Evolutionary conservation across 1,284 basidiomycete species (phyloP).

Genomic region (Rhodotorula mucilaginosa): DNA sequence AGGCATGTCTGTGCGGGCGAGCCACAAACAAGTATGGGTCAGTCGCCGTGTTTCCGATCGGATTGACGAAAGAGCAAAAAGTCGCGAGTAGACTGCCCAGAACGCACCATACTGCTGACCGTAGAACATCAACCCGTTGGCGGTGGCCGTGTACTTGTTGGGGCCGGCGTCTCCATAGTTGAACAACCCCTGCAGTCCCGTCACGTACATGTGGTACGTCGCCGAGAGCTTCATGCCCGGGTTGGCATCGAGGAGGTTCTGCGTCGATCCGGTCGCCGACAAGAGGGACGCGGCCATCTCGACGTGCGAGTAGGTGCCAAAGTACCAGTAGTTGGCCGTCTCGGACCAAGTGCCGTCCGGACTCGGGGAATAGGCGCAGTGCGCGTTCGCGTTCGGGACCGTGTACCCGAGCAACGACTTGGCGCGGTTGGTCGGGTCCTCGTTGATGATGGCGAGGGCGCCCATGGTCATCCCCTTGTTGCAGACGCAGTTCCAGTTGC

Average conservation of each 20-base stretch:
- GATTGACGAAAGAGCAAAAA: no score
- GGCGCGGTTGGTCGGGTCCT: conserved; percentile 75
- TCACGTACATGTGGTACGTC: conserved; percentile 85
- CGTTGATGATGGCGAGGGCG: conserved; percentile 81
- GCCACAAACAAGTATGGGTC: conserved; percentile 7
- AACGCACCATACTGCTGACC: conserved; percentile 55
- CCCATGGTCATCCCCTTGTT: conserved; percentile 87
- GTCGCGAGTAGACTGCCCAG: rapidly evolving
- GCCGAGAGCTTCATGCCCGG: conserved; percentile 71
- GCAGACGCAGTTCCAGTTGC: conserved; percentile 97
- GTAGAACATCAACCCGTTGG: conserved; percentile 70
- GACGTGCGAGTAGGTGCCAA: conserved; percentile 78
- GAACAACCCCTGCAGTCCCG: conserved; percentile 82
- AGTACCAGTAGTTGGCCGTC: conserved; percentile 76
- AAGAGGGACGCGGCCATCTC: conserved; percentile 82
- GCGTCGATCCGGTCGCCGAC: conserved; percentile 80
- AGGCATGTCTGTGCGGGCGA: conserved; percentile 53
- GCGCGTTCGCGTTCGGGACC: conserved; percentile 69
- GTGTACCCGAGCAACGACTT: conserved; percentile 63
- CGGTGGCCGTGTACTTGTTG: conserved; percentile 85
- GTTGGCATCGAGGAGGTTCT: conserved; percentile 69
- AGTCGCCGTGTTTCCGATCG: no score
- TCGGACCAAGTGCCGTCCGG: conserved; percentile 91
- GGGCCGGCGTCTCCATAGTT: conserved; percentile 91
- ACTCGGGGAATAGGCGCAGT: conserved; percentile 63